Evolutionary conservation across 2,329 filamentous ascomycete genomes (phyloP), one percentile per base, ranked within the genome.

Genomic region (Alternaria gaisen): DNA sequence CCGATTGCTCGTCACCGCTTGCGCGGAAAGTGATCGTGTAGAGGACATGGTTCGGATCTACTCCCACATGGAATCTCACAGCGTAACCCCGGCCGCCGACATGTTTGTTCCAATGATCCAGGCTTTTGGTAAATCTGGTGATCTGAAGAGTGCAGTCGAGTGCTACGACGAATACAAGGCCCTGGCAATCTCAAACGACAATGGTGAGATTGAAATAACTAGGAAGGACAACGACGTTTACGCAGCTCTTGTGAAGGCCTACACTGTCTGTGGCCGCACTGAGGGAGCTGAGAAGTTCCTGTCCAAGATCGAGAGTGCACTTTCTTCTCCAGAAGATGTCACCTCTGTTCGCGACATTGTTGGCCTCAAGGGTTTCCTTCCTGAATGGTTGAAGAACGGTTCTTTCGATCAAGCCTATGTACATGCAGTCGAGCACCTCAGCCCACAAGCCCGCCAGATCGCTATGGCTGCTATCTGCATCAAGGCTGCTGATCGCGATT

Each of bases 91-190:
- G 0, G 89, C 90, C 60, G 90, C 93, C 6, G 88, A 90, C 46
- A 92, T 94, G 53, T 98, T 97, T 80, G 91, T 93, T 1, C 87
- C 90, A 18, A 97, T 99, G 92, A 97, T 99, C 77, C 89, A 91
- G n/a, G 93, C 94, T 0, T 98, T 97, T 75, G 92, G 92, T 62
- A 86, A 87, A 42, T 87, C 86, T 11, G 91, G 93, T 51, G 93
- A 98, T 75, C 82, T 98, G 44, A 85, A 89, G 71, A 96, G 91
- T 69, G 95, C 94, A 20, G 92, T 98, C 7, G 93, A 97, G 77
- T 93, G 93, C 80, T 99, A 97, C 81, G 94, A 96, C 66, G 92
- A 97, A 80, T 98, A 98, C 84, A 93, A 93, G 74, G 87, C 88
- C 46, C 84, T 97, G 42, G 94, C 94, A n/a, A 88, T 98, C 53